These are phyloP conservation scores for Penicillium brevicompactum DNA, from an alignment of 2,329 filamentous ascomycete species.

Conservation along the genomic window DNA sequence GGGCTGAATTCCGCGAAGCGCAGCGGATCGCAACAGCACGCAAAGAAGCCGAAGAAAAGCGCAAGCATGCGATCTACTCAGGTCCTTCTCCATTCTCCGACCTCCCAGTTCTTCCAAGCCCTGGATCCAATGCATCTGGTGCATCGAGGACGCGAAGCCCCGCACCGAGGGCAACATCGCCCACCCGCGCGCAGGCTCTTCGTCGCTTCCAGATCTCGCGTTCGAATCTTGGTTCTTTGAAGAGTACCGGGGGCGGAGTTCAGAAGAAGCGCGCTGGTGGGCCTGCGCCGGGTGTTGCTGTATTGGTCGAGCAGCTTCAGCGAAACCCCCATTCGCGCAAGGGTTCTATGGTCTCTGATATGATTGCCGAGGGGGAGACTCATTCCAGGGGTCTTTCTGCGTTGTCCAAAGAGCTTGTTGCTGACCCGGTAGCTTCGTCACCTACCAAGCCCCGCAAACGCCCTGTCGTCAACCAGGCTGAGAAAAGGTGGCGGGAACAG, in stretches of 20 bases:
- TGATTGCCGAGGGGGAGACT: constrained; percentile 22
- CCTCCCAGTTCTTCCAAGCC: neutral
- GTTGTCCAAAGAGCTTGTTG: constrained; percentile 15
- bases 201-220: constrained; percentile 45
- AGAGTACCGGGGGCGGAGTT: constrained; percentile 33
- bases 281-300: constrained; percentile 31
- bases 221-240: constrained; percentile 29
- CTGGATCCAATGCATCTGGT: neutral
- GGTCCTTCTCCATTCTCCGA: constrained; percentile 15
- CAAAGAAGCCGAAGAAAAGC: constrained; percentile 34
- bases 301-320: constrained; percentile 44
- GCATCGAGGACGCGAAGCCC: constrained; percentile 3
- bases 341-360: constrained; percentile 35
- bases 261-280: constrained; percentile 37
- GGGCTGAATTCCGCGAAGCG: constrained; percentile 43
- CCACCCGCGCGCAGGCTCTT: constrained; percentile 24
- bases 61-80: constrained; percentile 29
- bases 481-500: constrained; percentile 42
- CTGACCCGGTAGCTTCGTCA: neutral
- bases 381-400: constrained; percentile 5
- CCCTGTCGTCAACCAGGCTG: constrained; percentile 44
- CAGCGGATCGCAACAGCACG: constrained; percentile 30
- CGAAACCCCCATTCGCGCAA: constrained; percentile 36
- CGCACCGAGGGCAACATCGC: constrained; percentile 17
- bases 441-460: constrained; percentile 36